Conservation (phyloP, 164 flowering plant species). For the Cinnamomum chago region DNA sequence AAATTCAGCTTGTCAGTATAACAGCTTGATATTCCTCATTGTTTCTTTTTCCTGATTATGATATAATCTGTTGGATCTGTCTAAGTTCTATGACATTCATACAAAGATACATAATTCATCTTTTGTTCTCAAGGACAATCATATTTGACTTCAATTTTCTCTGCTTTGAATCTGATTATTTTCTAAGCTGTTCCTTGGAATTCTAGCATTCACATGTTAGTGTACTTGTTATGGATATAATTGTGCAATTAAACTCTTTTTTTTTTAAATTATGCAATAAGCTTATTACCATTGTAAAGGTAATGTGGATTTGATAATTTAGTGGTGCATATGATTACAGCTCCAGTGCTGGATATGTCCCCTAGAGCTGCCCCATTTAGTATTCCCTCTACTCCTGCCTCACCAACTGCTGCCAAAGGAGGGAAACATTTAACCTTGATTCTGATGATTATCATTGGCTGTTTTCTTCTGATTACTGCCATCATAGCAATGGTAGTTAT, state of each 20-base stretch:
- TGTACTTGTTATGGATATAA: background rate
- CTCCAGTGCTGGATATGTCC: slow-evolving; percentile 45
- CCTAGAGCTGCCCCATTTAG: slow-evolving; percentile 39
- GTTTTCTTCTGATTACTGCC: slow-evolving; percentile 43
- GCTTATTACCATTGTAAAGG: background rate
- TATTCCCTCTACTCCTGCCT: slow-evolving; percentile 27
- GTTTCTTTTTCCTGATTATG: no score
- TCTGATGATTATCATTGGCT: slow-evolving; percentile 59
- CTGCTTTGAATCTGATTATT: no score
- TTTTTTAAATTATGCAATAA: background rate
- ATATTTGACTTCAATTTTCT: no score
- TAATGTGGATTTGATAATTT: background rate
- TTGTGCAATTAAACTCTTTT: background rate
- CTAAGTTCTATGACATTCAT: no score
- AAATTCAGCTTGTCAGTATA: no score
- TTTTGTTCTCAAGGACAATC: no score
- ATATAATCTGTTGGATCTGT: no score
- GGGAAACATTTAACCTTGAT: slow-evolving; percentile 40
- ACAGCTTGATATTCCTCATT: no score
- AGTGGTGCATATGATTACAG: slow-evolving; percentile 31
- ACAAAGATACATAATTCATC: no score
- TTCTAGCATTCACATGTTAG: background rate
- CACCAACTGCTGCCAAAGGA: slow-evolving; percentile 22
- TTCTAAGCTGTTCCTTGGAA: no score
- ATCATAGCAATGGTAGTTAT: slow-evolving; percentile 39